Evolutionary conservation across 306 rosid species (phyloP), one percentile per base, ranked within the genome.

Genomic region (Hippophae tibetana): DNA sequence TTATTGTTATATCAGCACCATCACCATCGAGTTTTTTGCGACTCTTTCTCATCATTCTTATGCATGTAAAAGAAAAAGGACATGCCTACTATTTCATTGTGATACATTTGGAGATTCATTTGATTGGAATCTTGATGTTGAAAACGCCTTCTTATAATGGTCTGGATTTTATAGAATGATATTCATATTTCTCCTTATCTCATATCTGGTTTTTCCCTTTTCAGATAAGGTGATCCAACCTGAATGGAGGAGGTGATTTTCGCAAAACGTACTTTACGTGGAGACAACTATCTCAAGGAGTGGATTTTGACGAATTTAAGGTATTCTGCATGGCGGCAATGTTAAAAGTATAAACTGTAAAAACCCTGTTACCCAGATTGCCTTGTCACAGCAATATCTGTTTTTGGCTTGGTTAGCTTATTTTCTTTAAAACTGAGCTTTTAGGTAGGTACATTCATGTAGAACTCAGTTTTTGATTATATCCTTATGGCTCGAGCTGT

Each of bases 231-330:
- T 9, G 59, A 52, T 66, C 68, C 78, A 73, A 62, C 69, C 72
- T 3, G 78, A 73, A 59, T 73, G 78, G 78, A 73, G 69, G 63
- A 73, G 78, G 62, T 73, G 73, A 73, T n/a, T 51, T 38, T 31
- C 7, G 1, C 47, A 31, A 23, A 12, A 43, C 58, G 10, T 18
- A 54, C 12, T 31, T 40, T 12, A 43, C 47, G 42, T 13, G 38
- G 76, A 60, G 13, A 54, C 45, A 72, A 45, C 23, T 31, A 46
- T 63, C 18, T 43, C 52, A 7, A 55, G n/a, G 52, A 31, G 38
- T 18, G 46, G 9, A 27, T 26, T 62, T 56, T 5, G 54, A 61
- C 61, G 43, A 12, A 45, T 13, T n/a, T 42, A 59, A 13, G 40
- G 63, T 65, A 64, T 63, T 42, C 43, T 40, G 31, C 31, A 13